phyloP scores from a whole-genome alignment of 306 rosid species.

The Inga oerstediana region DNA sequence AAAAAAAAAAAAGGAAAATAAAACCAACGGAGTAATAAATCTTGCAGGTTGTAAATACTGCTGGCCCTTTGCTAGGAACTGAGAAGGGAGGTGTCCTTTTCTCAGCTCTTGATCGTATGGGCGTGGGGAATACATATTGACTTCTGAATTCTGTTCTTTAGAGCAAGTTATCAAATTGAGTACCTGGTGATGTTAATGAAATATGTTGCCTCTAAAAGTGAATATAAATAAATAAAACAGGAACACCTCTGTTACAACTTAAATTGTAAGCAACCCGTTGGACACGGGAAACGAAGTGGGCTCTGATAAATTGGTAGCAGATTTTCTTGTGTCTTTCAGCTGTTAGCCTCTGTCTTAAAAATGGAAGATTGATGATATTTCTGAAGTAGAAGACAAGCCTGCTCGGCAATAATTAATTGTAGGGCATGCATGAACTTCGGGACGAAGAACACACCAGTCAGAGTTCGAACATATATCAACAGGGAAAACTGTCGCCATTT shows the following conservation, averaged over 20 bases:
- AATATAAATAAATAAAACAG: background rate
- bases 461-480: background rate
- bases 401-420: background rate
- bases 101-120: background rate
- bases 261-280: background rate
- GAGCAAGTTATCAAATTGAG: background rate
- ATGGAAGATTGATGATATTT: background rate
- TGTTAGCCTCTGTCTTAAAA: background rate
- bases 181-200: background rate
- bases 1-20: background rate
- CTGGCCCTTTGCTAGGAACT: background rate
- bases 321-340: background rate
- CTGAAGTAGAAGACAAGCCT: background rate
- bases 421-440: slow-evolving; percentile 10
- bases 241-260: background rate
- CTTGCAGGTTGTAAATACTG: background rate
- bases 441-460: slow-evolving; percentile 27
- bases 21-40: background rate
- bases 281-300: slow-evolving; percentile 4
- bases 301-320: background rate
- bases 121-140: background rate
- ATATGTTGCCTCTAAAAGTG: background rate
- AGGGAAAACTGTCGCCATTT: background rate
- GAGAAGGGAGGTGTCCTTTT: background rate
- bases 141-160: background rate